Base-by-base conservation (phyloP, 306 rosid species). In the Albizia julibrissin region DNA sequence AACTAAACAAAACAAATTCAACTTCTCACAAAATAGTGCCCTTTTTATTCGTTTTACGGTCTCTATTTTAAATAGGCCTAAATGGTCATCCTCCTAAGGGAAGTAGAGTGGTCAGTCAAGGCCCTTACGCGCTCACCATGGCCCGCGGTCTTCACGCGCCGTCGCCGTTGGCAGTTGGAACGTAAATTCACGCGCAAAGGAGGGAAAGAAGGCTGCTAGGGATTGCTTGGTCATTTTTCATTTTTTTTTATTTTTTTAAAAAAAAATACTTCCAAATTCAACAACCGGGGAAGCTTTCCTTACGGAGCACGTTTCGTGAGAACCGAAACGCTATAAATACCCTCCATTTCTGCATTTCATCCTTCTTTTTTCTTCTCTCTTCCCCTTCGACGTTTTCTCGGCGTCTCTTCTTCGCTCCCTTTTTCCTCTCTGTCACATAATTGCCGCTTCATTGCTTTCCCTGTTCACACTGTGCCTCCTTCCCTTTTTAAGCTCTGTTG, bases 321-420 rank as follows among this genome's bases (percentile, higher is more conserved):
- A 3, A 6, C 77, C 86, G 39, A 85, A 82, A 77, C 75, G 77
- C 82, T 93, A 91, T 91, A 91, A 86, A 93, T 88, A 83, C 83
- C 67, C 3, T 37, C 8, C 56, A 1, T 0, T 15, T 19, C 54
- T 22, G 1, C 6, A 0, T 1, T 1, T 0, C 74, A 1, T 3
- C 81, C 0, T 24, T 3, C 81, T 69, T 82, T 9, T 66, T 79
- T 19, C 69, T 37, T 78, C 61, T 73, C 42, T 76, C 52, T 73
- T 64, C 47, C 12, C 10, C 33, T 10, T 3, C 22, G 0, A 1
- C 46, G 8, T 34, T 34, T 11, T 10, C 74, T 26, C 72, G 16
- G 50, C 18, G 15, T 33, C 62, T 58, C 69, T 69, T 31, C 59
- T 72, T 15, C 31, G 74, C 59, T 46, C 18, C 33, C 76, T 18